Percentiles rank a stretch among this genome's conserved stretches.
Evolutionary conservation across 2,329 filamentous ascomycete genomes (phyloP).

Genomic region (Alternaria tenuissima): DNA sequence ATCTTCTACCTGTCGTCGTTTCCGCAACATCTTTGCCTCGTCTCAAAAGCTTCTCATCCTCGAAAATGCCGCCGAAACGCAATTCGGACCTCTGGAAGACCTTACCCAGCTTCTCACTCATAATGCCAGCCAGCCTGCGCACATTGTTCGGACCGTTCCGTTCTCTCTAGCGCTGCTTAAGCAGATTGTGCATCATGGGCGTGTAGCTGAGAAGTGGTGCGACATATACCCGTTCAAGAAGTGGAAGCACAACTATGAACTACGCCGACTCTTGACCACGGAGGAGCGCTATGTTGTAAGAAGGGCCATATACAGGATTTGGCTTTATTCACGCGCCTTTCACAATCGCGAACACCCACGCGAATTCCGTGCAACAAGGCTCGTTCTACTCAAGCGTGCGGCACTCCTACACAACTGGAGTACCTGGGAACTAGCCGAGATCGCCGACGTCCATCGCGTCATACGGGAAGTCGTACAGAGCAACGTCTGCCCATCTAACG

Average conservation of each 20-base stretch:
- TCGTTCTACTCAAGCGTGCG: conserved; percentile 61
- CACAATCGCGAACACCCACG: conserved; percentile 62
- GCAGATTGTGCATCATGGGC: conserved; percentile 63
- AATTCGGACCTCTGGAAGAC: conserved; percentile 67
- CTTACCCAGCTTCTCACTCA: conserved; percentile 68
- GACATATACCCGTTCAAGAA: conserved; percentile 70
- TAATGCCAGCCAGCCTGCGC: conserved; percentile 66
- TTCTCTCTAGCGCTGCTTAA: conserved; percentile 64
- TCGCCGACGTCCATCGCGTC: conserved; percentile 65
- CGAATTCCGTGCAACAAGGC: conserved; percentile 57
- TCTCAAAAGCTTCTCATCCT: conserved; percentile 65
- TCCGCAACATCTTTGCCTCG: conserved; percentile 61
- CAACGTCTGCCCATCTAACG: conserved; percentile 69
- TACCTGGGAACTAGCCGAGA: conserved; percentile 64
- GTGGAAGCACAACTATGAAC: conserved; percentile 66
- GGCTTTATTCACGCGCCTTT: conserved; percentile 68
- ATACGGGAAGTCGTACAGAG: conserved; percentile 64
- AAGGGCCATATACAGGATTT: conserved; percentile 67
- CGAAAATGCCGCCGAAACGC: conserved; percentile 60
- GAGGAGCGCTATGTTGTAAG: conserved; percentile 62
- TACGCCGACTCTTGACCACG: conserved; percentile 61
- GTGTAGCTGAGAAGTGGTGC: conserved; percentile 65
- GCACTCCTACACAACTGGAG: conserved; percentile 67
- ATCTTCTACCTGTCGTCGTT: conserved; percentile 63
- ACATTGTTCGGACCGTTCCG: conserved; percentile 61